Percentiles rank a stretch among this genome's conserved stretches.
phyloP scores from a whole-genome alignment of 495 filamentous ascomycete species.

The Xylaria scruposa region DNA sequence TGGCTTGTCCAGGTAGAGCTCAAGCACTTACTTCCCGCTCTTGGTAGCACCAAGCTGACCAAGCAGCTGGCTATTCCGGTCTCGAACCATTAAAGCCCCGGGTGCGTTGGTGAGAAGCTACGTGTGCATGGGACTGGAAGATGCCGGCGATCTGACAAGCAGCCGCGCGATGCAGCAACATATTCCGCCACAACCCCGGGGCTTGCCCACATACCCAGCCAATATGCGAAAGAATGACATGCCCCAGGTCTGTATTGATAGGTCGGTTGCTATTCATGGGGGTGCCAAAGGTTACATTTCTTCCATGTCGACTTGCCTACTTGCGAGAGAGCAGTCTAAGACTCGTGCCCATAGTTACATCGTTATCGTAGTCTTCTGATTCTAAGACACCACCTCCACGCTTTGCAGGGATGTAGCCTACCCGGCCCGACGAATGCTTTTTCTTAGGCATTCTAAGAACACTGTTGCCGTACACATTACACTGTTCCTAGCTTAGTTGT shows the following conservation, averaged over 20 bases:
- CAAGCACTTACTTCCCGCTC: background rate
- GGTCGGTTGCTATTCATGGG: background rate
- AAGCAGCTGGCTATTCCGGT: background rate
- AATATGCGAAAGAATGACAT: background rate
- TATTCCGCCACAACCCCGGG: background rate
- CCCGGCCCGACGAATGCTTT: background rate
- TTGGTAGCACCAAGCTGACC: background rate
- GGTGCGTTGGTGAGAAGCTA: background rate
- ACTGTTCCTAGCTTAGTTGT: background rate
- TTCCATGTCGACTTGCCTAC: background rate
- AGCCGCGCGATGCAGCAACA: conserved; percentile 5
- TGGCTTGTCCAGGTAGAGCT: background rate
- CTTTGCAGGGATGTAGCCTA: background rate
- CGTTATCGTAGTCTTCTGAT: background rate
- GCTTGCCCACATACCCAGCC: background rate
- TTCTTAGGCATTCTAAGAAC: no score
- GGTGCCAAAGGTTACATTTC: background rate
- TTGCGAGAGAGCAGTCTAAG: background rate
- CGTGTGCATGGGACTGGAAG: background rate
- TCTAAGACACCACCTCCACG: background rate
- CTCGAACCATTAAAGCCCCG: background rate
- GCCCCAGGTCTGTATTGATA: background rate
- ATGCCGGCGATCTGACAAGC: conserved; percentile 1
- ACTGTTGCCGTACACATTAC: background rate
- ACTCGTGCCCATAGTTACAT: background rate